These are phyloP conservation scores for Cystobasidium slooffiae DNA, from an alignment of 1,284 basidiomycete genomes.

Conservation along the genomic window DNA sequence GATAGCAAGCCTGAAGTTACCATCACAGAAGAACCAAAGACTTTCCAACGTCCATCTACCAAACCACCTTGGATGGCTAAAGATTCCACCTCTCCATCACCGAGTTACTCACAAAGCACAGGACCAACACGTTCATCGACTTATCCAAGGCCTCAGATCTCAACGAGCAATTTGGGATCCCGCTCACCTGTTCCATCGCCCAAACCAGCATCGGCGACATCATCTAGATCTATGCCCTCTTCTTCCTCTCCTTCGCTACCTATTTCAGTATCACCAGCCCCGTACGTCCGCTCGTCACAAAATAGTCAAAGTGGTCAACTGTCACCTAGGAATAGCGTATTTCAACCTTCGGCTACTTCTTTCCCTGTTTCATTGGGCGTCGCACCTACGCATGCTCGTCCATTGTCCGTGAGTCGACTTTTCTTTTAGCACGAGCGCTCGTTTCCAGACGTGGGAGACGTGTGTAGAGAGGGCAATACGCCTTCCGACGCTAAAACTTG, in stretches of 20 bases:
- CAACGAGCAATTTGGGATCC: background rate
- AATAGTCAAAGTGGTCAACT: background rate
- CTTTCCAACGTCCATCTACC: conserved; percentile 14
- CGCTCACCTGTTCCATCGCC: background rate
- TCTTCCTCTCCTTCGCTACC: conserved; percentile 18
- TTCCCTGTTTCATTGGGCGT: conserved; percentile 38
- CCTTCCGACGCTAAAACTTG: background rate
- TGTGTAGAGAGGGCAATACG: too few relatives aligned
- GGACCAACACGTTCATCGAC: background rate
- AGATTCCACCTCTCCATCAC: background rate
- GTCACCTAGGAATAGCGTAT: conserved; percentile 11
- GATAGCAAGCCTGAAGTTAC: background rate
- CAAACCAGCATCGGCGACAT: conserved; percentile 4
- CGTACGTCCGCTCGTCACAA: conserved; percentile 16
- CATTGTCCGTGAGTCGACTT: conserved; percentile 4
- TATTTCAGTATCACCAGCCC: conserved; percentile 37
- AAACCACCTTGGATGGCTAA: conserved; percentile 25
- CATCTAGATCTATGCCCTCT: conserved; percentile 26
- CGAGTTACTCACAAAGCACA: background rate
- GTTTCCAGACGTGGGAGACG: background rate
- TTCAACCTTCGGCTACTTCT: conserved; percentile 22
- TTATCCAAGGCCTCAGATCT: conserved; percentile 4
- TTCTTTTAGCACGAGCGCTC: background rate
- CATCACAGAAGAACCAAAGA: background rate
- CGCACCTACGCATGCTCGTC: conserved; percentile 36